These are phyloP conservation scores for Kluyveromyces wickerhamii DNA, from an alignment of 805 yeast species.

Conservation along the genomic window DNA sequence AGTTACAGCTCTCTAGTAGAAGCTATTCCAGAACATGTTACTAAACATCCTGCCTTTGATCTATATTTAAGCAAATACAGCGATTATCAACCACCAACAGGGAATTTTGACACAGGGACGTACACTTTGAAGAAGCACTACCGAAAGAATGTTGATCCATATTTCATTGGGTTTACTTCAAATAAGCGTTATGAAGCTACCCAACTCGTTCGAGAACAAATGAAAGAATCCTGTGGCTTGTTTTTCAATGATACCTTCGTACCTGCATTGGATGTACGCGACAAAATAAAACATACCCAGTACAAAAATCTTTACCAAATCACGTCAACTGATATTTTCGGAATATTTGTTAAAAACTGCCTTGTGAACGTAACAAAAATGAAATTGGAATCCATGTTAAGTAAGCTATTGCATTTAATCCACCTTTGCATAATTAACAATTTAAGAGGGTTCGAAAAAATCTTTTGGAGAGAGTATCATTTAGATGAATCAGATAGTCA, in stretches of 20 bases:
- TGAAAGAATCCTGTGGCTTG: slow-evolving; percentile 34
- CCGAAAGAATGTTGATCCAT: slow-evolving; percentile 62
- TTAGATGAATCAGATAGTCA: slow-evolving; percentile 33
- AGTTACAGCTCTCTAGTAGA: slow-evolving; percentile 62
- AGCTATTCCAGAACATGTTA: slow-evolving; percentile 67
- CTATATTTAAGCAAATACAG: slow-evolving; percentile 49
- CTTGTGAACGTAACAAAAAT: slow-evolving; percentile 32
- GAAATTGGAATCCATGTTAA: slow-evolving; percentile 51
- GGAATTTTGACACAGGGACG: slow-evolving; percentile 49
- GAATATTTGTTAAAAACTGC: slow-evolving; percentile 44
- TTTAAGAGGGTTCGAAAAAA: slow-evolving; percentile 29
- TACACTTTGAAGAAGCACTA: slow-evolving; percentile 58
- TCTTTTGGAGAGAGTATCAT: slow-evolving; percentile 31
- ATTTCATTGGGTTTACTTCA: slow-evolving; percentile 65
- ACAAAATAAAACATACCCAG: slow-evolving; percentile 29
- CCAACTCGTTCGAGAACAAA: slow-evolving; percentile 44
- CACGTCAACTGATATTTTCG: slow-evolving; percentile 45
- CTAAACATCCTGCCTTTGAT: slow-evolving; percentile 68
- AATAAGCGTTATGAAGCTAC: slow-evolving; percentile 83
- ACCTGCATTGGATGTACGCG: slow-evolving; percentile 40
- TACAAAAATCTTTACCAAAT: slow-evolving; percentile 43
- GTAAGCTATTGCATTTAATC: slow-evolving; percentile 55
- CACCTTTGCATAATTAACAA: slow-evolving; percentile 50
- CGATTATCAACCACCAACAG: slow-evolving; percentile 52
- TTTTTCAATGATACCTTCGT: slow-evolving; percentile 45